phyloP scores from a whole-genome alignment of 2,329 filamentous ascomycete genomes.

The Dactylellina cionopaga region DNA sequence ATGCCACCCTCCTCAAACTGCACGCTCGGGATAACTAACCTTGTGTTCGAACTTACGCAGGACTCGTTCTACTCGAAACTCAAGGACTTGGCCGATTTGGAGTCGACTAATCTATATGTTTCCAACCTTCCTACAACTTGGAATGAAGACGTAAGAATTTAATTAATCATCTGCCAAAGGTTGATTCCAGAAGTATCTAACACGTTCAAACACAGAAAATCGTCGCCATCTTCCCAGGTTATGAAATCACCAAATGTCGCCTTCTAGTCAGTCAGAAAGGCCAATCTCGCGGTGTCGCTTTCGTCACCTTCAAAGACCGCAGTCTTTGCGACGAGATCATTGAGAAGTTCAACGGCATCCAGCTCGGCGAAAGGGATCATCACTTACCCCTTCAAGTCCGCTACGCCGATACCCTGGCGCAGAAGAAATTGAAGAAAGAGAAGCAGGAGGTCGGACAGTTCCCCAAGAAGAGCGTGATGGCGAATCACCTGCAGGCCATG shows the following conservation, averaged over 20 bases:
- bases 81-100: slow-evolving; percentile 90
- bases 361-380: slow-evolving; percentile 73
- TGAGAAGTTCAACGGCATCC: slow-evolving; percentile 81
- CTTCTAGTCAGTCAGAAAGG: slow-evolving; percentile 50
- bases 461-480: slow-evolving; percentile 59
- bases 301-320: slow-evolving; percentile 81
- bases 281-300: slow-evolving; percentile 14
- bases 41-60: slow-evolving; percentile 65
- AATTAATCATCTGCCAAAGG: slow-evolving; percentile 14
- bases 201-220: slow-evolving; percentile 21
- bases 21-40: slow-evolving; percentile 2
- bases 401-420: slow-evolving; percentile 94
- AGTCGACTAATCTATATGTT: slow-evolving; percentile 95
- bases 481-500: slow-evolving; percentile 56
- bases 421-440: slow-evolving; percentile 95
- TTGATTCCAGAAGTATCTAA: slow-evolving; percentile 54
- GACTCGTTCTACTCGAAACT: slow-evolving; percentile 98
- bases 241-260: slow-evolving; percentile 16
- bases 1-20: too few relatives aligned
- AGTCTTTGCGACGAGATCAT: slow-evolving; percentile 92
- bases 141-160: slow-evolving; percentile 81
- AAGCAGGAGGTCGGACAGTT: slow-evolving; percentile 95
- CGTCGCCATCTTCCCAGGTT: slow-evolving; percentile 21
- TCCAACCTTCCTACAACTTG: slow-evolving; percentile 93
- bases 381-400: slow-evolving; percentile 89